These are phyloP conservation scores for Tetrapisispora nanseiensis DNA, from an alignment of 805 yeast genomes.

Conservation along the genomic window DNA sequence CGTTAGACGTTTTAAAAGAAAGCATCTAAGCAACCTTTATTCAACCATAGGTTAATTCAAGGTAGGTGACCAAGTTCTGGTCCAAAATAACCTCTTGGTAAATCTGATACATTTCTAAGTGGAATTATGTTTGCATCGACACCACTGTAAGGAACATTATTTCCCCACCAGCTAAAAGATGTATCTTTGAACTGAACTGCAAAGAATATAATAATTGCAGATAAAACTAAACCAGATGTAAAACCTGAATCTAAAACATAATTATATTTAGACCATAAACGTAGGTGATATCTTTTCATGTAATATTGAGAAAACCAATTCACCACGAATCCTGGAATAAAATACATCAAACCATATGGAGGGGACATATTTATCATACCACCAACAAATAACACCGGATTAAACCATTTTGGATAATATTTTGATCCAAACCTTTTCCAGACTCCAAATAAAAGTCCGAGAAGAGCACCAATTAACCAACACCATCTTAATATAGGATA, in stretches of 20 bases:
- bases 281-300: constrained; percentile 38
- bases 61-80: constrained; percentile 28
- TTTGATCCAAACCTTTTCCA: constrained; percentile 19
- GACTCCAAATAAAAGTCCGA: constrained; percentile 25
- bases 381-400: constrained; percentile 42
- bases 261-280: constrained; percentile 48
- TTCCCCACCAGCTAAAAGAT: constrained; percentile 58
- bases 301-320: constrained; percentile 39
- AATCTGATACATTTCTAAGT: constrained; percentile 7
- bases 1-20: too few relatives aligned
- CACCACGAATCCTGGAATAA: constrained; percentile 23
- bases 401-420: constrained; percentile 30
- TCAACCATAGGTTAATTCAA: too few relatives aligned
- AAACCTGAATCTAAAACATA: constrained; percentile 48
- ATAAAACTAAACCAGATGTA: constrained; percentile 53
- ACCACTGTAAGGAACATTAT: constrained; percentile 27
- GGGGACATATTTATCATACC: constrained; percentile 40
- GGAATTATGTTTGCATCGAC: constrained; percentile 12
- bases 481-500: constrained; percentile 58
- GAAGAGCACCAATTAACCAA: constrained; percentile 45
- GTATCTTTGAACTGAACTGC: constrained; percentile 37
- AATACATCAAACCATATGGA: constrained; percentile 39
- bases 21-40: too few relatives aligned
- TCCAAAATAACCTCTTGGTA: constrained; percentile 18
- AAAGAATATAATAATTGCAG: constrained; percentile 43